These are phyloP conservation scores for Candida vaughaniae DNA, from an alignment of 805 yeast species.

Conservation along the genomic window DNA sequence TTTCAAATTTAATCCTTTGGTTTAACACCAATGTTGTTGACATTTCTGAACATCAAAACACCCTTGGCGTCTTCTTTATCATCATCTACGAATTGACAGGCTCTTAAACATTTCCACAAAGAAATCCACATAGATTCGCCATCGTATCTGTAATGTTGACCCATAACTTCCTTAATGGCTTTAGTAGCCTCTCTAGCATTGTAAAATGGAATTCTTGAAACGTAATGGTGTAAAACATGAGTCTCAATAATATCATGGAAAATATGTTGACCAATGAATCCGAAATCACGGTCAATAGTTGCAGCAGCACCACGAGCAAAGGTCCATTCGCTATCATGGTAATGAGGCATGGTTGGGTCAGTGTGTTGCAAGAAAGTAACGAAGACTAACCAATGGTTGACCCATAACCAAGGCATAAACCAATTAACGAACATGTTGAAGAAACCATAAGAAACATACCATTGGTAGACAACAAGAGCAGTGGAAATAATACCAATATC, in stretches of 20 bases:
- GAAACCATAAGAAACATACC: conserved; percentile 48
- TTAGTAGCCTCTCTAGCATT: conserved; percentile 53
- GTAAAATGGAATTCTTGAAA: conserved; percentile 56
- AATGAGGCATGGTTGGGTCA: conserved; percentile 59
- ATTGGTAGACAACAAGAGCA: conserved; percentile 47
- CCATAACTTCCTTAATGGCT: conserved; percentile 54
- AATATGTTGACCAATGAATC: conserved; percentile 55
- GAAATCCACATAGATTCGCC: conserved; percentile 59
- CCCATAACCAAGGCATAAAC: conserved; percentile 59
- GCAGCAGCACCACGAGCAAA: conserved; percentile 69
- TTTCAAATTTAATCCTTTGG: conserved; percentile 21
- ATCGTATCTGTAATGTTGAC: conserved; percentile 47
- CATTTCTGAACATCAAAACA: conserved; percentile 65
- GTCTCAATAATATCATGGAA: conserved; percentile 61
- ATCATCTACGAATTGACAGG: conserved; percentile 68
- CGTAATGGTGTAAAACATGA: conserved; percentile 56
- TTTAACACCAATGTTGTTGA: conserved; percentile 50
- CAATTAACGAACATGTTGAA: conserved; percentile 54
- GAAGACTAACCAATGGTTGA: conserved; percentile 65
- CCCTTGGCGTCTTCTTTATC: conserved; percentile 46
- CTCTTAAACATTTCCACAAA: conserved; percentile 57
- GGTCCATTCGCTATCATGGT: conserved; percentile 55
- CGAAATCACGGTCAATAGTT: conserved; percentile 61
- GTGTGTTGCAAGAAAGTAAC: conserved; percentile 64
- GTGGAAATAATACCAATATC: conserved; percentile 54